Evolutionary conservation across 2,329 filamentous ascomycete genomes (phyloP).

Genomic region (Penicillium thymicola): DNA sequence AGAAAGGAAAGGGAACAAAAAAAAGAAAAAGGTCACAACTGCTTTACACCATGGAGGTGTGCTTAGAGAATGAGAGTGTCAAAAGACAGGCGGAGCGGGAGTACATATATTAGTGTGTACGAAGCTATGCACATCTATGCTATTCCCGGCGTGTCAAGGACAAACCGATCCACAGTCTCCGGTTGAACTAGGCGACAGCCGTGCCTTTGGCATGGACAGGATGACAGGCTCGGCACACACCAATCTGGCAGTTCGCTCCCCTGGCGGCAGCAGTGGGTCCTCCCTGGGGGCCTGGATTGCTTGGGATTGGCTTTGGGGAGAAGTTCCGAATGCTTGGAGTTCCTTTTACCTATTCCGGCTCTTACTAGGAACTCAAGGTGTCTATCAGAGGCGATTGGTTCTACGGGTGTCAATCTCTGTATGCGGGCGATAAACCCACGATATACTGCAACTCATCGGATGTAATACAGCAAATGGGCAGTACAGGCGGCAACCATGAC

Average conservation of each 20-base stretch:
- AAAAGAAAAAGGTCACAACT: slow-evolving; percentile 16
- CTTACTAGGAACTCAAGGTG: slow-evolving; percentile 3
- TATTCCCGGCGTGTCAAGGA: slow-evolving; percentile 21
- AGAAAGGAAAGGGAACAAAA: slow-evolving; percentile 15
- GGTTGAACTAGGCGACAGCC: slow-evolving; percentile 22
- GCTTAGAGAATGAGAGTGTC: slow-evolving; percentile 6
- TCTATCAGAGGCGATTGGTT: background rate
- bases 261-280: slow-evolving; percentile 16
- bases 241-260: slow-evolving; percentile 9
- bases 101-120: slow-evolving; percentile 21
- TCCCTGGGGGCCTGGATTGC: background rate
- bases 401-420: background rate
- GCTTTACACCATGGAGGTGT: slow-evolving; percentile 30
- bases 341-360: background rate
- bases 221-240: slow-evolving; percentile 20
- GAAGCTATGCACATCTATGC: slow-evolving; percentile 25
- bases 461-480: background rate
- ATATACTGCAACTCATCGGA: slow-evolving; percentile 7
- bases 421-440: slow-evolving; percentile 6
- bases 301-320: slow-evolving; percentile 6
- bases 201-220: slow-evolving; percentile 22
- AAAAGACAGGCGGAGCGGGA: slow-evolving; percentile 7
- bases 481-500: slow-evolving; percentile 12
- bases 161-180: slow-evolving; percentile 20
- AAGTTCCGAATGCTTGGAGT: background rate